phyloP scores from a whole-genome alignment of 148 eudicot genomes.

The Pharnaceum exiguum region DNA sequence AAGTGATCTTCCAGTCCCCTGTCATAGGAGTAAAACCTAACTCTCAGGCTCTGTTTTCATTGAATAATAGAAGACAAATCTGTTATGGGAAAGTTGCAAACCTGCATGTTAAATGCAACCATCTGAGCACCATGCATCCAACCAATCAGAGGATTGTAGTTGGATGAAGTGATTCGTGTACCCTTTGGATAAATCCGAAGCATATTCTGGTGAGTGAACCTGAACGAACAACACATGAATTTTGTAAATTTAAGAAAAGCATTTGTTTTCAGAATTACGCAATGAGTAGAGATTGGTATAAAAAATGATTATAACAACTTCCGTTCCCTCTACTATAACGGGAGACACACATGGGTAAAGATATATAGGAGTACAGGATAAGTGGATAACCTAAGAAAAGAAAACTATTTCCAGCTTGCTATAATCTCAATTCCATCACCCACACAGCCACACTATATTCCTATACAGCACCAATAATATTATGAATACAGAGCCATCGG shows the following conservation, averaged over 20 bases:
- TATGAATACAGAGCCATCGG: no score
- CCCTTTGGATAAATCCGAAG: conserved; percentile 87
- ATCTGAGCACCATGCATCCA: conserved; percentile 96
- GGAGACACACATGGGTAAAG: no score
- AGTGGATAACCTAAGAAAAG: no score
- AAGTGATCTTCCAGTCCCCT: conserved; percentile 73
- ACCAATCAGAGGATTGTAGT: conserved; percentile 69
- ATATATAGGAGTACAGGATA: no score
- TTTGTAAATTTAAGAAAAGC: not conserved
- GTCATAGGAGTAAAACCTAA: conserved; percentile 11
- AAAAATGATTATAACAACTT: no score
- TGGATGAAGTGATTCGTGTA: conserved; percentile 71
- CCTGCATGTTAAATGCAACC: conserved; percentile 97
- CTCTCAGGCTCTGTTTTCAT: not conserved
- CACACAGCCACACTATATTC: no score
- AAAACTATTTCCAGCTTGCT: no score
- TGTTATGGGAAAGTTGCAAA: not conserved
- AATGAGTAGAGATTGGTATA: no score
- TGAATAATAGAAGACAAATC: not conserved
- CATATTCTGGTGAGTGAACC: conserved; percentile 76
- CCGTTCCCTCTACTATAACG: no score
- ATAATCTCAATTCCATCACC: no score
- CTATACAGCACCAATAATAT: no score
- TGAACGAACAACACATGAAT: conserved; percentile 18
- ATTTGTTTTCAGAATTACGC: no score